Percentiles rank a stretch among this genome's conserved stretches.
Evolutionary conservation across 495 filamentous ascomycete species (phyloP).

Genomic region (Penicillium arizonense): DNA sequence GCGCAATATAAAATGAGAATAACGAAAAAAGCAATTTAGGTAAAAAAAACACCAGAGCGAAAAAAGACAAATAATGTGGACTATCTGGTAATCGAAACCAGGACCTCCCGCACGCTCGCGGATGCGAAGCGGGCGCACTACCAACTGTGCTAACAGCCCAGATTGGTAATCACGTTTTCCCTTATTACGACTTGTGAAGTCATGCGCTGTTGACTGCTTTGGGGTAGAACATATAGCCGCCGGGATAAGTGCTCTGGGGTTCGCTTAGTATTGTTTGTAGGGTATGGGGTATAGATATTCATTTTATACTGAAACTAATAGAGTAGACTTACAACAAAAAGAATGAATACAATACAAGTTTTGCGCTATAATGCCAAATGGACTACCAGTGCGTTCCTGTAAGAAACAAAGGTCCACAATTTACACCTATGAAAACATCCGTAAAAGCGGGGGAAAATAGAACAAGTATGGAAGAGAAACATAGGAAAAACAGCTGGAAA

Average conservation of each 20-base stretch:
- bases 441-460: conserved; percentile 28
- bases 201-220: neutral
- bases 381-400: conserved; percentile 28
- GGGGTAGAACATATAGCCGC: conserved; percentile 12
- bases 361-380: conserved; percentile 11
- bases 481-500: conserved; percentile 25
- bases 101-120: conserved; percentile 16
- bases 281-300: neutral
- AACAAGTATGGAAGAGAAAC: conserved; percentile 18
- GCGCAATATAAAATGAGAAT: neutral
- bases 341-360: conserved; percentile 1
- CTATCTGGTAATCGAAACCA: conserved; percentile 26
- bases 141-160: conserved; percentile 25
- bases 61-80: conserved; percentile 11
- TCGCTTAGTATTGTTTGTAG: neutral
- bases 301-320: too few species aligned
- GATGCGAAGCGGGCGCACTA: conserved; percentile 24
- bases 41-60: too few species aligned
- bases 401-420: conserved; percentile 42
- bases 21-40: neutral
- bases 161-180: conserved; percentile 2
- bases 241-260: neutral
- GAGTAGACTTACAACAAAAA: neutral
- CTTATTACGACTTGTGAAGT: neutral
- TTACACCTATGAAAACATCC: conserved; percentile 52